These are phyloP conservation scores for Dichomitus squalens DNA, from an alignment of 1,284 basidiomycete species.

Conservation along the genomic window DNA sequence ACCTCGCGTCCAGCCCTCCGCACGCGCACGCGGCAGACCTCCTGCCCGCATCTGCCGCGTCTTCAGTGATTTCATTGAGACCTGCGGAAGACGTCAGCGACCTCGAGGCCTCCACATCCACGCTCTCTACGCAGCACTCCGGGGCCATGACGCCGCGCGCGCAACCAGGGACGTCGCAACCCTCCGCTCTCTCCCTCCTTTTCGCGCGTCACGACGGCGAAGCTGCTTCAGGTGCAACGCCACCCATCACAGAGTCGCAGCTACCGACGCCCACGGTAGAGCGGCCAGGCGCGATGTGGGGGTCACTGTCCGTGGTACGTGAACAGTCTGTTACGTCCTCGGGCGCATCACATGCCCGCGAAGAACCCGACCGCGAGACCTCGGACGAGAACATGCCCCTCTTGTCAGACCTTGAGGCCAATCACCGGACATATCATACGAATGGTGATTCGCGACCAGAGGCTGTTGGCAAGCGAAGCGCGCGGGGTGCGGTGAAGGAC, in stretches of 20 bases:
- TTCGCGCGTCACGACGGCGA: slow-evolving; percentile 33
- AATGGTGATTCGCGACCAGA: slow-evolving; percentile 19
- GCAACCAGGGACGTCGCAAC: slow-evolving; percentile 27
- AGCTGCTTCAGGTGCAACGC: slow-evolving; percentile 8
- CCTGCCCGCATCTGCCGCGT: slow-evolving; percentile 24
- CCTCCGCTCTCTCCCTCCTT: slow-evolving; percentile 47
- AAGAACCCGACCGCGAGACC: not conserved
- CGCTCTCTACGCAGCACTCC: slow-evolving; percentile 31
- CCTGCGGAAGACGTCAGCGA: slow-evolving; percentile 28
- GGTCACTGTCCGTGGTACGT: slow-evolving; percentile 4
- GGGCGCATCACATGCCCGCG: not conserved
- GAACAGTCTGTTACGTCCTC: slow-evolving; percentile 8
- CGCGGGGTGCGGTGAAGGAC: slow-evolving; percentile 13
- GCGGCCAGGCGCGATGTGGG: slow-evolving; percentile 54
- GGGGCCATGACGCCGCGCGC: slow-evolving; percentile 27
- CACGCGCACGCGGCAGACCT: slow-evolving; percentile 9
- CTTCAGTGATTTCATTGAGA: slow-evolving; percentile 29
- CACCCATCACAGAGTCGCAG: slow-evolving; percentile 35
- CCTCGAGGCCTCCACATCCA: slow-evolving; percentile 36
- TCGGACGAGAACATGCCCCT: slow-evolving; percentile 29
- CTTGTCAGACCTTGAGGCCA: slow-evolving; percentile 31
- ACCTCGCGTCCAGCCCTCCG: slow-evolving; percentile 19
- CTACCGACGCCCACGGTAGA: slow-evolving; percentile 43
- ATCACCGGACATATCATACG: slow-evolving; percentile 23
- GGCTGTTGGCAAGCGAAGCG: slow-evolving; percentile 20